Percentiles rank a stretch among this genome's conserved stretches.
phyloP scores from a whole-genome alignment of 2,329 filamentous ascomycete species.

The Fusarium lyarnte region DNA sequence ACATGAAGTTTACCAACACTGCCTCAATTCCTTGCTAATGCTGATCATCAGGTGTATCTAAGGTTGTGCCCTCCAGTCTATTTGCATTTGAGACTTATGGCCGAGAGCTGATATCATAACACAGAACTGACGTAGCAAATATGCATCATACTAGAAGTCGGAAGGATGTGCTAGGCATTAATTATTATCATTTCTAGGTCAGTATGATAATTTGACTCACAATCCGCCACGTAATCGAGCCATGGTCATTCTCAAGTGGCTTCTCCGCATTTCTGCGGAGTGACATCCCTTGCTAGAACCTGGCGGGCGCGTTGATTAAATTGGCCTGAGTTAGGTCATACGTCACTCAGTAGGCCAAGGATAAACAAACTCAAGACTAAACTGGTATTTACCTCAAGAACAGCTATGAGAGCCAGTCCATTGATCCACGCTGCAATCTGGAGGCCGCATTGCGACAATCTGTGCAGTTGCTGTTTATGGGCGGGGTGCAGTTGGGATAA shows the following conservation, averaged over 20 bases:
- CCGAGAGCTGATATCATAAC: too few species aligned
- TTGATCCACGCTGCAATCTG: background rate
- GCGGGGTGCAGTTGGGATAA: accelerated
- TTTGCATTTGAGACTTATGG: too few species aligned
- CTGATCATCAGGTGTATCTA: too few species aligned
- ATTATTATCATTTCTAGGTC: accelerated
- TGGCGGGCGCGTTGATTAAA: background rate
- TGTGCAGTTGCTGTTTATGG: background rate
- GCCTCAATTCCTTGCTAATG: too few species aligned
- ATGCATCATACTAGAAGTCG: too few species aligned
- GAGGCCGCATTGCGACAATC: background rate
- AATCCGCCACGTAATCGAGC: background rate
- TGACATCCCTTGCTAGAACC: accelerated
- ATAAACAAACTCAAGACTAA: background rate
- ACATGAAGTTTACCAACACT: too few species aligned
- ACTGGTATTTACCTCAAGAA: accelerated
- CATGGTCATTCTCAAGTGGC: background rate
- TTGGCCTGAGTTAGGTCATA: accelerated
- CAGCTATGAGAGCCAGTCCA: accelerated
- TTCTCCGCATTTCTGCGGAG: background rate
- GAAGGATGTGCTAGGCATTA: accelerated
- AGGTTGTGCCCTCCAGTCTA: too few species aligned
- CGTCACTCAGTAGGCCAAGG: background rate
- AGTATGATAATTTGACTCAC: background rate
- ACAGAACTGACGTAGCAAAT: too few species aligned